phyloP scores from a whole-genome alignment of 1,139 yeast genomes.

The Zygoascus hellenicus region DNA sequence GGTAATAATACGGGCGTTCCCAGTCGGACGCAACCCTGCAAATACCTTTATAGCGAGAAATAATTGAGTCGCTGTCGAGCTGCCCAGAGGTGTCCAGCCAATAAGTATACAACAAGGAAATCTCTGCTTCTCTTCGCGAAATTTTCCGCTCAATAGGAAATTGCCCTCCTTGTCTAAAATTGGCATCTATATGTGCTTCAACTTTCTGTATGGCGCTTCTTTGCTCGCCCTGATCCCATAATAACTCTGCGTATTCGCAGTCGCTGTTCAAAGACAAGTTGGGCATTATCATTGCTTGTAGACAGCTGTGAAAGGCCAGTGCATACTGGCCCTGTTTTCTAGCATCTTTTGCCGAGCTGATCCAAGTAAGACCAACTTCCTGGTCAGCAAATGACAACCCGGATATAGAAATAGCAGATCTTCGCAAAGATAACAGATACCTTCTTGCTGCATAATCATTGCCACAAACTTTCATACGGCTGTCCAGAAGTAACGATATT shows the following conservation, averaged over 20 bases:
- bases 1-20: constrained; percentile 76
- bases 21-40: constrained; percentile 52
- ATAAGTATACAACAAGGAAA: constrained; percentile 68
- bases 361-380: constrained; percentile 48
- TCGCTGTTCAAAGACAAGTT: constrained; percentile 49
- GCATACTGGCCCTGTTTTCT: constrained; percentile 66
- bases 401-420: constrained; percentile 46
- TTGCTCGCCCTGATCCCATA: constrained; percentile 90
- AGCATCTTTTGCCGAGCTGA: constrained; percentile 60
- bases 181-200: constrained; percentile 38
- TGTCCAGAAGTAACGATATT: constrained; percentile 29
- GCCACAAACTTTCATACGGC: constrained; percentile 31
- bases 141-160: constrained; percentile 12
- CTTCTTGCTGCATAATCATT: constrained; percentile 35
- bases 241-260: constrained; percentile 72
- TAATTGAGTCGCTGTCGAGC: constrained; percentile 68
- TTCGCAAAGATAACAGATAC: constrained; percentile 33
- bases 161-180: constrained; percentile 16
- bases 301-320: constrained; percentile 65
- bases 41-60: constrained; percentile 61
- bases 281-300: constrained; percentile 48
- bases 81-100: constrained; percentile 91
- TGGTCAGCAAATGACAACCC: constrained; percentile 35
- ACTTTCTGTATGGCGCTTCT: constrained; percentile 75
- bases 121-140: constrained; percentile 21